Conservation (phyloP, 2,329 filamentous ascomycete genomes). For the Ascochyta clinopodiicola region DNA sequence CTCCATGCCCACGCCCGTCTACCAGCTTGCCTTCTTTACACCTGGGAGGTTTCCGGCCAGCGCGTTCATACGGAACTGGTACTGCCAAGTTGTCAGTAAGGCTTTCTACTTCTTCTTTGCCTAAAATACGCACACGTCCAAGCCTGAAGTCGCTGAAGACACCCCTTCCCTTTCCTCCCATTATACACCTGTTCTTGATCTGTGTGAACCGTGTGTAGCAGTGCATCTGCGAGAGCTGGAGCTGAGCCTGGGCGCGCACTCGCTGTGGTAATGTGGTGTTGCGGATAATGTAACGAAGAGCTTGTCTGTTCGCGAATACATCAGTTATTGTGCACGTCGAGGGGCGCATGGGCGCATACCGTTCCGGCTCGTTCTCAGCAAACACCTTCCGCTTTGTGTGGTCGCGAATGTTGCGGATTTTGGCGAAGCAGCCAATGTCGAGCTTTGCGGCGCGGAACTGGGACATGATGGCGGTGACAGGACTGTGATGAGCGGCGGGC, state of each 20-base stretch:
- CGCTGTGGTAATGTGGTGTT: slow-evolving; percentile 86
- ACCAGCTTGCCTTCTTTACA: slow-evolving; percentile 97
- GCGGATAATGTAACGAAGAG: slow-evolving; percentile 79
- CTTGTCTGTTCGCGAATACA: slow-evolving; percentile 69
- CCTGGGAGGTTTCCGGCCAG: slow-evolving; percentile 85
- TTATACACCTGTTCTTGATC: slow-evolving; percentile 90
- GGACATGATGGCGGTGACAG: slow-evolving; percentile 51
- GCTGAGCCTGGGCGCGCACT: slow-evolving; percentile 87
- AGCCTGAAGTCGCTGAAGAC: slow-evolving; percentile 93
- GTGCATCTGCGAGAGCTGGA: slow-evolving; percentile 94
- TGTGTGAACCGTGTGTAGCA: slow-evolving; percentile 92
- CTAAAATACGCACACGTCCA: slow-evolving; percentile 71
- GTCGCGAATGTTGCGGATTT: slow-evolving; percentile 86
- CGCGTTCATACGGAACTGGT: slow-evolving; percentile 89
- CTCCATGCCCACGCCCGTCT: slow-evolving; percentile 39
- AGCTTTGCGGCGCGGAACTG: slow-evolving; percentile 91
- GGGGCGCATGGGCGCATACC: slow-evolving; percentile 61
- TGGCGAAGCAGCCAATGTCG: slow-evolving; percentile 86
- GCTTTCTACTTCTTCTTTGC: no score
- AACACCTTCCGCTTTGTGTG: slow-evolving; percentile 97
- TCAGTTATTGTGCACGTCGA: slow-evolving; percentile 10
- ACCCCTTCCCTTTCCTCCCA: slow-evolving; percentile 88
- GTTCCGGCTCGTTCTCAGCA: slow-evolving; percentile 83
- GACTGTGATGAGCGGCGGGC: slow-evolving; percentile 16
- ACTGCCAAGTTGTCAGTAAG: slow-evolving; percentile 63